Base-by-base conservation (phyloP, 805 yeast genomes). In the Myxozyma monticola region DNA sequence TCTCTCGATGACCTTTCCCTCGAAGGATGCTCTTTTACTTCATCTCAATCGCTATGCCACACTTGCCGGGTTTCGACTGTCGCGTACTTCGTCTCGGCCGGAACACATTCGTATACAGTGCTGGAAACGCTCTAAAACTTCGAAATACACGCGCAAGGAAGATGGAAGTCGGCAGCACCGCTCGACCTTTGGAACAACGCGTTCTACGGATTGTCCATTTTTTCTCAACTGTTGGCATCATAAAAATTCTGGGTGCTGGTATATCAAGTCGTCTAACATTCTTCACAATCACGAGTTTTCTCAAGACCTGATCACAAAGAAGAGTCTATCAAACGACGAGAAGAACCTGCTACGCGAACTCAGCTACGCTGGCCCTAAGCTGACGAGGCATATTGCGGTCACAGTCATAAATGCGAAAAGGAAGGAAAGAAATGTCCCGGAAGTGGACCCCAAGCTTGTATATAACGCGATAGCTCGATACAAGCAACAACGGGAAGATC, bases 41-140 rank as follows among this genome's bases (percentile, higher is more conserved):
- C 49, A 52, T 20, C 46, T 52, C 14, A 48, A 48, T 24, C 47
- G 50, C n/a, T 52, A 52, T 28, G 57, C 57, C 15, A 30, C 46
- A 9, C 29, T 41, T 4, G 30, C 51, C 14, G 57, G 57, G 2
- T 52, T 52, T 30, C 45, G 57, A 15, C 51, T 52, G 2, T 48
- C 57, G 7, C 49, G 55, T 5, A 52, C 57, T 7, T 52, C 57
- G 10, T 52, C 57, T 14, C 49, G 57, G 4, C 54, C 57, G 10
- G 57, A 52, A 25, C 57, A 52, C 40, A 52, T 48, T 41, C 56
- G 57, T n/a, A 41, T 52, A 18, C 57, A 52, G 30, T 52, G 57
- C 48, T 52, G 57, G 57, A 52, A 52, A 26, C 57, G 55, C 18
- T 25, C 56, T 20, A 52, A 52, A 28, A 52, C 57, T 10, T 49